Evolutionary conservation across 345 rosid genomes (phyloP).

Genomic region (Eucalyptus sideroxylon): DNA sequence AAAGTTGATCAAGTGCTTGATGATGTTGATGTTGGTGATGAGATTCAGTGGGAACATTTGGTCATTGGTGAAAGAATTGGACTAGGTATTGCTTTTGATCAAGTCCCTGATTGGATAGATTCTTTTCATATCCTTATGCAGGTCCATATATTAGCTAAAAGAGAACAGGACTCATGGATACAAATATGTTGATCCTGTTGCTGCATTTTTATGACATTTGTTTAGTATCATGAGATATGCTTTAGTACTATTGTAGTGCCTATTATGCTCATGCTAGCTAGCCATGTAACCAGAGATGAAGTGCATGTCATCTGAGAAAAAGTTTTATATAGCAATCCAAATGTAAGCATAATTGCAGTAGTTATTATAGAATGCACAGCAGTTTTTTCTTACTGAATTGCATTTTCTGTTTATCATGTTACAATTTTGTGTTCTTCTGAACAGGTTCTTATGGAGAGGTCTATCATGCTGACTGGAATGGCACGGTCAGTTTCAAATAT

Average conservation of each 20-base stretch:
- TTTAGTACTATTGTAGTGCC: not conserved
- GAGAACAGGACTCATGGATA: not conserved
- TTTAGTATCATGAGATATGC: not conserved
- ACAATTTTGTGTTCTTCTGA: conserved; percentile 2
- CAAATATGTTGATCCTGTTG: not conserved
- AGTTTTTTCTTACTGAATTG: not conserved
- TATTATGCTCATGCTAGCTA: not conserved
- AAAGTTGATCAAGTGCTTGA: conserved; percentile 63
- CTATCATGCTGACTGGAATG: conserved; percentile 95
- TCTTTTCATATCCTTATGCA: not conserved
- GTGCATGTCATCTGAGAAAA: not conserved
- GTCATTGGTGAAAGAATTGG: conserved; percentile 97
- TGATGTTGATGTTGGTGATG: conserved; percentile 93
- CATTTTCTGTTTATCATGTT: not conserved
- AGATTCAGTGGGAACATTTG: conserved; percentile 98
- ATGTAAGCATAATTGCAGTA: not conserved
- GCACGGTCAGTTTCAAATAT: conserved; percentile 63
- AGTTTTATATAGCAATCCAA: not conserved
- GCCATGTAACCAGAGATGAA: not conserved
- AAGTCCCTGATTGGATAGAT: not conserved
- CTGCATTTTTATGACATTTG: not conserved
- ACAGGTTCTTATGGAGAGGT: conserved; percentile 99
- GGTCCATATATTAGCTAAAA: not conserved
- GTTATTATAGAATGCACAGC: not conserved
- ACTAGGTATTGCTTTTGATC: conserved; percentile 47